These are phyloP conservation scores for Eimeria praecox DNA, from an alignment of 169 alveolate species.

Conservation along the genomic window DNA sequence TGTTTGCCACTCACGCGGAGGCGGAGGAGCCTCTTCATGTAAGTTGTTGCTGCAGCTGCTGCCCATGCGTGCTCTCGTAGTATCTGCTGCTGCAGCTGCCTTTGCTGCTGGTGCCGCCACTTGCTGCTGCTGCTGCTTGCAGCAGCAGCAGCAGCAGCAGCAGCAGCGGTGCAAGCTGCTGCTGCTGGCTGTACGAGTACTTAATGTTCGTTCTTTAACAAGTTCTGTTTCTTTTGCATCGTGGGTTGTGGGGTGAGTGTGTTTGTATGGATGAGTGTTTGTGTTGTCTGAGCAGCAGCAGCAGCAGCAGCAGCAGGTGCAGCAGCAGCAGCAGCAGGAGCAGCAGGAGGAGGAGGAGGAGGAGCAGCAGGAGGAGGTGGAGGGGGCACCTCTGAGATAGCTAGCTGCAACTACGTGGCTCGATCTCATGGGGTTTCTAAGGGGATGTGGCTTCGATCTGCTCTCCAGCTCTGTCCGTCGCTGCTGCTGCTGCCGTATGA, in stretches of 20 bases:
- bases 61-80: background rate
- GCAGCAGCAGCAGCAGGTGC: background rate
- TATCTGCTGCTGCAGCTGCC: constrained; percentile 13
- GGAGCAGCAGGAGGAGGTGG: background rate
- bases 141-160: constrained; percentile 22
- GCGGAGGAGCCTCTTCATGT: background rate
- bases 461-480: constrained; percentile 68
- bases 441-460: constrained; percentile 80
- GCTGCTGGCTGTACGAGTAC: background rate
- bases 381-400: constrained; percentile 63
- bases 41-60: background rate
- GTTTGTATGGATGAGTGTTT: background rate
- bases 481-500: constrained; percentile 72
- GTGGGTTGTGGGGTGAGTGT: background rate
- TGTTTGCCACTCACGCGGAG: constrained; percentile 49
- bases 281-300: background rate
- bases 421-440: constrained; percentile 57
- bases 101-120: constrained; percentile 5
- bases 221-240: background rate
- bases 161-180: background rate
- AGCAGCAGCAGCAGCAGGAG: background rate
- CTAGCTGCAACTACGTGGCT: constrained; percentile 80
- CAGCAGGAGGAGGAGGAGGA: background rate
- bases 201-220: background rate
- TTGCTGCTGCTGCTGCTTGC: background rate